phyloP scores from a whole-genome alignment of 2,329 filamentous ascomycete species.

The Zymoseptoria pseudotritici region DNA sequence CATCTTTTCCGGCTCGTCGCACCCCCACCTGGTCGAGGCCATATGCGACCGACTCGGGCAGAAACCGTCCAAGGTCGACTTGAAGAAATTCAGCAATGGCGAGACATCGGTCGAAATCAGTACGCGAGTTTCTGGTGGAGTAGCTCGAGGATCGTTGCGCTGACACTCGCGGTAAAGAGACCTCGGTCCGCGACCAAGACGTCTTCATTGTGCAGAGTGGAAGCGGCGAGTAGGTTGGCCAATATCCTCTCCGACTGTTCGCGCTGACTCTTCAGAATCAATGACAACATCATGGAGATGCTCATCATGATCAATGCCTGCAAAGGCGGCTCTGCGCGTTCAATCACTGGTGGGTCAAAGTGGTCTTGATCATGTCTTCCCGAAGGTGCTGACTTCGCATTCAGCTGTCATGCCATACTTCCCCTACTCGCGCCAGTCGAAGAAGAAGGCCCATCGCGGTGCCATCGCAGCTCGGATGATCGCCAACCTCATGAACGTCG shows the following conservation, averaged over 20 bases:
- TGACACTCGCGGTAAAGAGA: slow-evolving; percentile 33
- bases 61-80: slow-evolving; percentile 50
- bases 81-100: slow-evolving; percentile 62
- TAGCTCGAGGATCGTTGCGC: slow-evolving; percentile 17
- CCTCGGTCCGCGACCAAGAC: slow-evolving; percentile 87
- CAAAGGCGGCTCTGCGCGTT: slow-evolving; percentile 94
- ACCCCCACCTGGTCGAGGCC: slow-evolving; percentile 55
- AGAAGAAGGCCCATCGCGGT: slow-evolving; percentile 95
- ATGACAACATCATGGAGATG: slow-evolving; percentile 98
- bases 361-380: slow-evolving; percentile 8
- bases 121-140: slow-evolving; percentile 22
- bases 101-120: slow-evolving; percentile 64
- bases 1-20: slow-evolving; percentile 60
- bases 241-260: neutral
- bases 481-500: slow-evolving; percentile 85
- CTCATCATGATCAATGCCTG: slow-evolving; percentile 98
- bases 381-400: neutral
- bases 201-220: slow-evolving; percentile 98
- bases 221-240: slow-evolving; percentile 57
- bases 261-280: slow-evolving; percentile 55
- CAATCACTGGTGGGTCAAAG: slow-evolving; percentile 71
- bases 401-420: slow-evolving; percentile 82
- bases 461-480: slow-evolving; percentile 97
- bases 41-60: slow-evolving; percentile 61
- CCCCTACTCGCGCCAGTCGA: slow-evolving; percentile 97